Percentiles rank a stretch among this genome's conserved stretches.
Conservation (phyloP, 495 filamentous ascomycete genomes). For the Penicillium silybi region DNA sequence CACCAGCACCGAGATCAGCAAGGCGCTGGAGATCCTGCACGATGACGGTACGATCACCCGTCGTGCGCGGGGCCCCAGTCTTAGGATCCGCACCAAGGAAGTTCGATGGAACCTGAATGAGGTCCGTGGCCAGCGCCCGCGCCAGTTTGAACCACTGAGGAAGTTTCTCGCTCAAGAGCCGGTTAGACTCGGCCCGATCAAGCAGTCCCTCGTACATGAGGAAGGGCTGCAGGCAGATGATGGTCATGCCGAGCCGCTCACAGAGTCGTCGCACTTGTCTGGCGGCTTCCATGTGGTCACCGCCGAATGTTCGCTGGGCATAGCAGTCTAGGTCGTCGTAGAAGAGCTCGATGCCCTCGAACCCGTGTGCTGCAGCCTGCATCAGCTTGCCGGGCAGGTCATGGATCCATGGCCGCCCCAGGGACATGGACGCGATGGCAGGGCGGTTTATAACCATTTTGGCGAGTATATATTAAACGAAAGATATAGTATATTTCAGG, state of each 20-base stretch:
- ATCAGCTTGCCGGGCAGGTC: constrained; percentile 61
- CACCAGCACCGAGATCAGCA: constrained; percentile 58
- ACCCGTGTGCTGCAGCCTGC: constrained; percentile 59
- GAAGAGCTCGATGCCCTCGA: constrained; percentile 73
- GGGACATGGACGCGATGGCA: constrained; percentile 67
- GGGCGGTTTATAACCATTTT: constrained; percentile 39
- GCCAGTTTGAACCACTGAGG: constrained; percentile 66
- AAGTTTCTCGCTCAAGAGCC: constrained; percentile 56
- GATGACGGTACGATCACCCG: constrained; percentile 54
- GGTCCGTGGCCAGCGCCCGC: constrained; percentile 59
- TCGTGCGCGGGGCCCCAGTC: constrained; percentile 35
- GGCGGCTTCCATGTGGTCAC: constrained; percentile 57
- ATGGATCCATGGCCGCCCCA: constrained; percentile 66
- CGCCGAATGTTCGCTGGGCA: constrained; percentile 50
- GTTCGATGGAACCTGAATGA: constrained; percentile 71
- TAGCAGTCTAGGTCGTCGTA: constrained; percentile 71
- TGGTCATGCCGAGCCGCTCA: constrained; percentile 51
- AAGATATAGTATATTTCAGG: not conserved
- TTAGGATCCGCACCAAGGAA: constrained; percentile 55
- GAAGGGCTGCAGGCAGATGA: constrained; percentile 76
- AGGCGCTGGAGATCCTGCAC: constrained; percentile 60
- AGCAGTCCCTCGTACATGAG: constrained; percentile 73
- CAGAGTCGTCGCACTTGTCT: constrained; percentile 52
- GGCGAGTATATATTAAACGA: not conserved
- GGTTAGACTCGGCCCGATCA: constrained; percentile 57